phyloP scores from a whole-genome alignment of 768 basidiomycete species.

The Leccinum subtestaceum region DNA sequence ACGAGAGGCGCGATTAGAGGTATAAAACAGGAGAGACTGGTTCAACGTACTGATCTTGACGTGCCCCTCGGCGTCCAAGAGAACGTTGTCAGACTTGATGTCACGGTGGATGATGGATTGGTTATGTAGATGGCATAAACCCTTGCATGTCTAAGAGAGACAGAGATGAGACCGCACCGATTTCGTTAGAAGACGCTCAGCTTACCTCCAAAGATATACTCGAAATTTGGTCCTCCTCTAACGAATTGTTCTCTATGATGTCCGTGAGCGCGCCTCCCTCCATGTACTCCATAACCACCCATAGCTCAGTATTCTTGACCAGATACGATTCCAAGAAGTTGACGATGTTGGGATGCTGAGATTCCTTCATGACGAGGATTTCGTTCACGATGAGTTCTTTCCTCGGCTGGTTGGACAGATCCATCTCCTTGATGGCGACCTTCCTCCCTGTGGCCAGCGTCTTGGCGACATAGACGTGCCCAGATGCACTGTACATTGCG shows the following conservation, averaged over 20 bases:
- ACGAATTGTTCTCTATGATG: constrained; percentile 93
- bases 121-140: constrained; percentile 87
- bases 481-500: constrained; percentile 72
- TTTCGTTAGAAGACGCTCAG: neutral
- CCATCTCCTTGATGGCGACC: constrained; percentile 99
- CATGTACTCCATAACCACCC: constrained; percentile 99
- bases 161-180: constrained; percentile 1
- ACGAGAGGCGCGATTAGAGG: constrained; percentile 6
- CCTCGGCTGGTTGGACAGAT: constrained; percentile 88
- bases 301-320: constrained; percentile 83
- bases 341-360: constrained; percentile 95
- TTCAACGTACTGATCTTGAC: constrained; percentile 91
- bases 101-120: constrained; percentile 96
- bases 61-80: constrained; percentile 86
- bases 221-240: constrained; percentile 94
- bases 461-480: constrained; percentile 97
- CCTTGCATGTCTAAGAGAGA: constrained; percentile 80
- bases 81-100: constrained; percentile 95
- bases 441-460: constrained; percentile 79
- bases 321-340: constrained; percentile 92
- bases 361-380: constrained; percentile 98
- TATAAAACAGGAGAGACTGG: neutral
- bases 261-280: constrained; percentile 97
- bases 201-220: constrained; percentile 88
- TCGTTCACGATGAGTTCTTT: constrained; percentile 99